Conservation (phyloP, 2,329 filamentous ascomycete species). For the Aspergillus vadensis region DNA sequence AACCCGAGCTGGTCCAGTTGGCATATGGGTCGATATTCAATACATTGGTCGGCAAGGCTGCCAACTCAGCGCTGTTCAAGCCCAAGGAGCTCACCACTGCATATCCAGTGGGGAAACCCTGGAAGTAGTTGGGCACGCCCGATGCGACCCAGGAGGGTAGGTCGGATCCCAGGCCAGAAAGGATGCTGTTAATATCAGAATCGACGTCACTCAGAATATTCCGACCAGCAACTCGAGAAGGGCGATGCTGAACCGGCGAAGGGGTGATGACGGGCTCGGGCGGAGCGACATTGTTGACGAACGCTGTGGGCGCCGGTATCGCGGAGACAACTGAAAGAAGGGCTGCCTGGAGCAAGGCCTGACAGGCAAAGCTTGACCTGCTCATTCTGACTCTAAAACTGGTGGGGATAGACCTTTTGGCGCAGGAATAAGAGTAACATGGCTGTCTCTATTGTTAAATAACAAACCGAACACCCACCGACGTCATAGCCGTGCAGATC, state of each 20-base stretch:
- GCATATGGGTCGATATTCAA: constrained; percentile 4
- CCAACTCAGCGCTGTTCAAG: constrained; percentile 3
- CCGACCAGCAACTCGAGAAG: neutral
- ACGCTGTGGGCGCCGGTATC: neutral
- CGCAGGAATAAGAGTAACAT: neutral
- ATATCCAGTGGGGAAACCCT: constrained; percentile 1
- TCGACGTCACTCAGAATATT: constrained; percentile 1
- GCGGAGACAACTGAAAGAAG: constrained; percentile 3
- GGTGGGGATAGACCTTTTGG: neutral
- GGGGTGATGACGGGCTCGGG: neutral
- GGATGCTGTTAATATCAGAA: constrained; percentile 1
- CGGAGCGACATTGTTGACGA: neutral
- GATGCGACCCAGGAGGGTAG: constrained; percentile 3
- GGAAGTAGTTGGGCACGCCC: constrained; percentile 5
- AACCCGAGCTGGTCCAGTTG: constrained; percentile 5
- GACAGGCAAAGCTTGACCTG: neutral
- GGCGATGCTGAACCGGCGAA: neutral
- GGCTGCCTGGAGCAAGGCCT: neutral
- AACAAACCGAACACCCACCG: neutral
- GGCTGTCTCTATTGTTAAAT: neutral
- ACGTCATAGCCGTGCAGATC: neutral
- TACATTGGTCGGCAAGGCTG: constrained; percentile 2
- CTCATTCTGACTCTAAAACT: neutral
- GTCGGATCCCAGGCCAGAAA: constrained; percentile 2
- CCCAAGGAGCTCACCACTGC: constrained; percentile 1